Base-by-base conservation (phyloP, 768 basidiomycete species). In the Cystofilobasidium bisporidii region DNA sequence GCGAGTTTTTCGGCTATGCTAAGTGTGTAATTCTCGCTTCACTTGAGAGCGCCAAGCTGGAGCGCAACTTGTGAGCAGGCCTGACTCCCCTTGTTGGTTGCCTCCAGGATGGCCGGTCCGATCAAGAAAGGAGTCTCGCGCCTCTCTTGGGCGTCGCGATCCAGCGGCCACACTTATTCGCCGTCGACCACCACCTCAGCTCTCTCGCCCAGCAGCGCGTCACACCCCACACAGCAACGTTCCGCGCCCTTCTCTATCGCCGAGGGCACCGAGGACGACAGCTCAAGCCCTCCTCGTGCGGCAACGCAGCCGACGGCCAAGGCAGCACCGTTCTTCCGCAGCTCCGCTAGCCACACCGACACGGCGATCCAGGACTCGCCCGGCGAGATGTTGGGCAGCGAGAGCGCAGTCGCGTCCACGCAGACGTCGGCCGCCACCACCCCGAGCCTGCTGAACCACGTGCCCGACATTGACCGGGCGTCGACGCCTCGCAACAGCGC, bases 1-100 rank as follows among this genome's bases (percentile, higher is more conserved):
- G 94, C 41, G 90, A 91, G 76, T 98, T 96, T 74, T 96, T 87
- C 73, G 93, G 93, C 26, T 93, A 89, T 74, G 92, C 90, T 15
- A 84, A 82, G 85, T 69, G 14, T 8, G 68, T 59, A 30, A 57
- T 11, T 4, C 26, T n/a, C n/a, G n/a, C n/a, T n/a, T n/a, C n/a
- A n/a, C n/a, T n/a, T n/a, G n/a, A n/a, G n/a, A n/a, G n/a, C n/a
- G n/a, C n/a, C n/a, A n/a, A n/a, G n/a, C n/a, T n/a, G n/a, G n/a
- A n/a, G n/a, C n/a, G n/a, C n/a, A n/a, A n/a, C n/a, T n/a, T n/a
- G n/a, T n/a, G n/a, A 60, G 32, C 32, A 26, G 22, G 14, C 1
- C 30, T 65, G 12, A 36, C 36, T 36, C 36, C 36, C 6, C 36
- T 6, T 12, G 6, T 12, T 36, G 36, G 6, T 36, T 28, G 18